Conservation (phyloP, 176 grass and related monocot genomes). For the Puya raimondii region DNA sequence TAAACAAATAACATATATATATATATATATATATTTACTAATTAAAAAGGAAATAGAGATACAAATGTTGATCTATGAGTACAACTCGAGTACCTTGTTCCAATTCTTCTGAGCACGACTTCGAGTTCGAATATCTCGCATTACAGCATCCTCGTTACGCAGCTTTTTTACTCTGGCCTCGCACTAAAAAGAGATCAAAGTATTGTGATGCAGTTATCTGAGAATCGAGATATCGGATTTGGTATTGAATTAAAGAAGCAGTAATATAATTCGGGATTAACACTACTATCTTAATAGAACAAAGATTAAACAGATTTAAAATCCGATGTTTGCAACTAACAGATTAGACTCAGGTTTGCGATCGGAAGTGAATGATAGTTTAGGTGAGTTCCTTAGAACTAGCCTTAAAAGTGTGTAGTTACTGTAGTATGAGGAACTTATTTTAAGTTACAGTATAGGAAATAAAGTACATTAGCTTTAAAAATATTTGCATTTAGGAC, state of each 20-base stretch:
- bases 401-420: no score
- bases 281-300: background rate
- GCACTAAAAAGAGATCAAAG: conserved; percentile 32
- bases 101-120: conserved; percentile 66
- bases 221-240: background rate
- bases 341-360: background rate
- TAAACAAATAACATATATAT: conserved; percentile 11
- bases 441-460: no score
- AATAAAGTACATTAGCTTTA: no score
- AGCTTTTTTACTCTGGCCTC: conserved; percentile 74
- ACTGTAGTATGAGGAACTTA: no score
- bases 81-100: conserved; percentile 63
- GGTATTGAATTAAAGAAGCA: no score
- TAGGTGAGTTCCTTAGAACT: background rate
- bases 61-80: conserved; percentile 2
- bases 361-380: background rate
- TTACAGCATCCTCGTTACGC: conserved; percentile 55
- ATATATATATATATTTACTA: no score
- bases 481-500: no score
- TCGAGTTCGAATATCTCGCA: conserved; percentile 53
- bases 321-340: background rate
- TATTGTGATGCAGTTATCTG: background rate
- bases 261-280: no score
- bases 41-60: conserved; percentile 7
- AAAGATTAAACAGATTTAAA: background rate